Percentiles rank a stretch among this genome's conserved stretches.
Conservation (phyloP, 208 protist species). For the Eutreptiella sp. region DNA sequence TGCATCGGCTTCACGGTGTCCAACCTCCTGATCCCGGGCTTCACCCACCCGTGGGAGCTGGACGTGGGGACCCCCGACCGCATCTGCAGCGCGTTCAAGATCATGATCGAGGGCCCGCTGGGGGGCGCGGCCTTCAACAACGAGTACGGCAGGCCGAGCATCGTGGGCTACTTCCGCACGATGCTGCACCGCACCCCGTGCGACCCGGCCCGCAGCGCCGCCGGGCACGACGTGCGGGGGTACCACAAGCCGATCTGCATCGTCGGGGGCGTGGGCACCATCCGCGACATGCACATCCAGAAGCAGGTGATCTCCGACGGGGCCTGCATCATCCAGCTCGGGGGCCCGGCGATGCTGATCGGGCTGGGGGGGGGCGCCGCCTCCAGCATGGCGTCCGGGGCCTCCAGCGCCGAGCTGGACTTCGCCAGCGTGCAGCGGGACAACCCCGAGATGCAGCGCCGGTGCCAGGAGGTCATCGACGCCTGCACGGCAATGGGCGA, state of each 20-base stretch:
- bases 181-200: too few species aligned
- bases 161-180: constrained; percentile 36
- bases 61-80: constrained; percentile 3
- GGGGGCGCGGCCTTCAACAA: constrained; percentile 39
- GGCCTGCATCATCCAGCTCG: constrained; percentile 31
- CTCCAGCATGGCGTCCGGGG: constrained; percentile 29
- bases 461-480: constrained; percentile 45
- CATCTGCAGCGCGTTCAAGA: constrained; percentile 30
- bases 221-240: constrained; percentile 4
- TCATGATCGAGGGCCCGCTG: constrained; percentile 38
- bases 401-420: constrained; percentile 28
- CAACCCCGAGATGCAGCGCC: constrained; percentile 39
- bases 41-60: constrained; percentile 30
- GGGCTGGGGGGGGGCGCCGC: constrained; percentile 39
- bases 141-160: constrained; percentile 34
- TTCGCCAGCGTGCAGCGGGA: constrained; percentile 41
- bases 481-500: constrained; percentile 27
- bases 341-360: constrained; percentile 42
- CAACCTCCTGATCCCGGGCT: constrained; percentile 34
- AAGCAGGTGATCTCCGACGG: constrained; percentile 24
- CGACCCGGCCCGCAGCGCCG: too few species aligned
- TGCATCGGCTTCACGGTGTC: constrained; percentile 33
- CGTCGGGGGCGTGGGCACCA: constrained; percentile 39
- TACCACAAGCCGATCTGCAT: constrained; percentile 47
- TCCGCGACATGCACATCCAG: constrained; percentile 21